These are phyloP conservation scores for Vigna mungo DNA, from an alignment of 306 rosid genomes.

Conservation along the genomic window DNA sequence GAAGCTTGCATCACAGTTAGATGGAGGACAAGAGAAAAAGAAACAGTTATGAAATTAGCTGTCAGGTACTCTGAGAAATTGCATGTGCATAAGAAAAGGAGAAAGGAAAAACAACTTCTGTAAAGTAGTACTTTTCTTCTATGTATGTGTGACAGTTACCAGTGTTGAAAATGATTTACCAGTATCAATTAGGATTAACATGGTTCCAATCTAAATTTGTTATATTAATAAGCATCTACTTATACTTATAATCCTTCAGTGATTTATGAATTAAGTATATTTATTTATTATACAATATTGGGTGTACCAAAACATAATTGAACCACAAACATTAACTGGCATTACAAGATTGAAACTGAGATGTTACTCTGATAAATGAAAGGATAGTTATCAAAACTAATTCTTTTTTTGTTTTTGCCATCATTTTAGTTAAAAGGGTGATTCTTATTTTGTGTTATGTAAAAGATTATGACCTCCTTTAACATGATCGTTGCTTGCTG, in stretches of 20 bases:
- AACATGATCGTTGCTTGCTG: background rate
- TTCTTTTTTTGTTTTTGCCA: too few species aligned
- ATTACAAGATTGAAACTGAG: too few species aligned
- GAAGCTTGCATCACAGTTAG: background rate
- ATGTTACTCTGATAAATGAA: too few species aligned
- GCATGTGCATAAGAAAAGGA: background rate
- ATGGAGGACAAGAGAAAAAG: background rate
- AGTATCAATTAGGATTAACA: background rate
- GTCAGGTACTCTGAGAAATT: background rate
- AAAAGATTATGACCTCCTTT: background rate
- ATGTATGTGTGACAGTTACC: background rate
- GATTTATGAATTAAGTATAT: background rate
- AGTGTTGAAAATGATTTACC: too few species aligned
- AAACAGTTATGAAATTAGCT: background rate
- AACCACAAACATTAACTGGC: too few species aligned
- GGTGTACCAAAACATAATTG: too few species aligned
- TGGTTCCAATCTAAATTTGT: background rate
- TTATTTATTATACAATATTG: too few species aligned
- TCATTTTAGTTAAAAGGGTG: too few species aligned
- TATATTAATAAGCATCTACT: background rate
- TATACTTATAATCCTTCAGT: background rate
- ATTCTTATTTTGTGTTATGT: background rate
- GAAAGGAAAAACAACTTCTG: background rate
- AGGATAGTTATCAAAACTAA: too few species aligned
- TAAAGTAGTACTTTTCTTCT: background rate